phyloP scores from a whole-genome alignment of 2,329 filamentous ascomycete species.

The Botryosphaeria dothidea region DNA sequence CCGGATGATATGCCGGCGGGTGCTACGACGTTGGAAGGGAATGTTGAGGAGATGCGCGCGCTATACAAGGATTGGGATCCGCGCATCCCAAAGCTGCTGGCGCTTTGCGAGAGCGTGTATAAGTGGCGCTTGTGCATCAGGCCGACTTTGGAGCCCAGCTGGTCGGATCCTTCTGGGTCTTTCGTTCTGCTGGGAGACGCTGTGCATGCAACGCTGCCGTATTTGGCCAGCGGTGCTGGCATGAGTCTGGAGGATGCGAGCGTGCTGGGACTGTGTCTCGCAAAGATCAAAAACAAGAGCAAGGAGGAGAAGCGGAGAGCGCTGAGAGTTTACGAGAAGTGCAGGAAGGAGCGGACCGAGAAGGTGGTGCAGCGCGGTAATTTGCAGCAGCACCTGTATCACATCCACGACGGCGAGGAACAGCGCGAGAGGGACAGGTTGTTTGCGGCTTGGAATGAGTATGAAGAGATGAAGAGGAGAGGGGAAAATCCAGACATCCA shows the following conservation, averaged over 20 bases:
- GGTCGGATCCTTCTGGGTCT: slow-evolving; percentile 57
- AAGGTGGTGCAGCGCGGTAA: slow-evolving; percentile 62
- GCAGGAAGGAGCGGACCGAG: slow-evolving; percentile 59
- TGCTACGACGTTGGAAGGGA: slow-evolving; percentile 49
- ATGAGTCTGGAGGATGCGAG: slow-evolving; percentile 64
- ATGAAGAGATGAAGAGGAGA: slow-evolving; percentile 31
- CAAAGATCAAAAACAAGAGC: slow-evolving; percentile 38
- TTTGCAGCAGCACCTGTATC: slow-evolving; percentile 63
- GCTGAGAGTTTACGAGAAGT: slow-evolving; percentile 56
- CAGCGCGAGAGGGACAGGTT: slow-evolving; percentile 55
- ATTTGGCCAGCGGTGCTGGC: slow-evolving; percentile 59
- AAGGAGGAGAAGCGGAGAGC: slow-evolving; percentile 39
- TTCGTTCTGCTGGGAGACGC: slow-evolving; percentile 65
- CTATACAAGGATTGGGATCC: slow-evolving; percentile 62
- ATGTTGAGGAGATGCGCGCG: slow-evolving; percentile 56
- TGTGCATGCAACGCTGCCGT: slow-evolving; percentile 65
- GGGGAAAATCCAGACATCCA: slow-evolving; percentile 23
- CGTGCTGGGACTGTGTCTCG: slow-evolving; percentile 58
- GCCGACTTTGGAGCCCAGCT: slow-evolving; percentile 53
- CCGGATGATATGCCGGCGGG: slow-evolving; percentile 52
- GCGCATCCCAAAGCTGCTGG: slow-evolving; percentile 53
- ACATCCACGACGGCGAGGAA: slow-evolving; percentile 59
- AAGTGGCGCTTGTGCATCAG: slow-evolving; percentile 65
- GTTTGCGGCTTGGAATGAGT: slow-evolving; percentile 30
- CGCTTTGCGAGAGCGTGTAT: slow-evolving; percentile 58